Conservation (phyloP, 2,329 filamentous ascomycete genomes). For the Aspergillus intermedius region DNA sequence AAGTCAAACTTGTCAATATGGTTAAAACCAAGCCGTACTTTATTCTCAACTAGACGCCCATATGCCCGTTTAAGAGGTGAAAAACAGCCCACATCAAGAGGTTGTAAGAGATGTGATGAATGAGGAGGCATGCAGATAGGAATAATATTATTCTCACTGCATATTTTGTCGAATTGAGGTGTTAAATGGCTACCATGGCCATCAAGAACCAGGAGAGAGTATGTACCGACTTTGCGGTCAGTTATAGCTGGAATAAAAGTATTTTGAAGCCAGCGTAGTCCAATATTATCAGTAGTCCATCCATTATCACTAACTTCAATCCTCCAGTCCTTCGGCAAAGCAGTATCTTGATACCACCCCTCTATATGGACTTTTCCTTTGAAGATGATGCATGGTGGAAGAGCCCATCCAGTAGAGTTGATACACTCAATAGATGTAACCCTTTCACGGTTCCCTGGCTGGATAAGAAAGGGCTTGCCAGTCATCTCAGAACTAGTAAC, state of each 20-base stretch:
- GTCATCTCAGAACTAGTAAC: background rate
- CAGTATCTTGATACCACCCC: background rate
- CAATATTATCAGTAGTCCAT: background rate
- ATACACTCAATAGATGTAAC: slow-evolving; percentile 11
- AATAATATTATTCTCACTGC: slow-evolving; percentile 1
- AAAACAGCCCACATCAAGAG: too few species aligned
- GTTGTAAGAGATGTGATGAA: too few species aligned
- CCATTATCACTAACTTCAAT: background rate
- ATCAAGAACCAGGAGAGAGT: background rate
- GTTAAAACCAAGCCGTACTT: too few species aligned
- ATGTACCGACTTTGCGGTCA: background rate
- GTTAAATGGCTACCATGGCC: background rate
- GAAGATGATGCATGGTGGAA: background rate
- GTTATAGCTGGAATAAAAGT: background rate
- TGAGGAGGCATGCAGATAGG: background rate
- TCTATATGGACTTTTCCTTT: slow-evolving; percentile 1
- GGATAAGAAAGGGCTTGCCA: slow-evolving; percentile 6
- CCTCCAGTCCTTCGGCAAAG: background rate
- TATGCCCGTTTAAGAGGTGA: too few species aligned
- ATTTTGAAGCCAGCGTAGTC: background rate
- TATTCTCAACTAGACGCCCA: too few species aligned
- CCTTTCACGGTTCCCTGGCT: slow-evolving; percentile 12
- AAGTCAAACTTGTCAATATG: too few species aligned
- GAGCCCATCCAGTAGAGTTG: slow-evolving; percentile 2
- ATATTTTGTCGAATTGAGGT: background rate